Conservation (phyloP, 2,329 filamentous ascomycete genomes). For the Aureobasidium sp. region DNA sequence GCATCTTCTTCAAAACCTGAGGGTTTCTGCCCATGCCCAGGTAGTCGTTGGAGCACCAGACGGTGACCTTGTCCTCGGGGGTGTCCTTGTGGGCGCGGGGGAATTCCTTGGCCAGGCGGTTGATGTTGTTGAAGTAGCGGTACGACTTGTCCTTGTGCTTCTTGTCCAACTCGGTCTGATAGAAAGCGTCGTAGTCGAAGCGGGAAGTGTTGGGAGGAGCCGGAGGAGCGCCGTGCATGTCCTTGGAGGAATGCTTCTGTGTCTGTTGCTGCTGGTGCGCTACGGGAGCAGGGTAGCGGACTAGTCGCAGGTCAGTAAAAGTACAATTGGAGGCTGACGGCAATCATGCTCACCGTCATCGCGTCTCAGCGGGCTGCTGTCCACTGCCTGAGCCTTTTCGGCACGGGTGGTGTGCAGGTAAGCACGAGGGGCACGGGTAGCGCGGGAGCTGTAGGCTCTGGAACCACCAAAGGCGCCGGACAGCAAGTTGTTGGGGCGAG, state of each 20-base stretch:
- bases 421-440: slow-evolving; percentile 57
- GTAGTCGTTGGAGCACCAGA: slow-evolving; percentile 99
- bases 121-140: slow-evolving; percentile 99
- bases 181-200: slow-evolving; percentile 91
- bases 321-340: neutral
- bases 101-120: slow-evolving; percentile 92
- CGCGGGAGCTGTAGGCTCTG: slow-evolving; percentile 42
- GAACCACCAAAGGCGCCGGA: slow-evolving; percentile 44
- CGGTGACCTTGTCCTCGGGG: slow-evolving; percentile 79
- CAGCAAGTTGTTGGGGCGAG: slow-evolving; percentile 41
- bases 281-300: slow-evolving; percentile 11
- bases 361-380: slow-evolving; percentile 48
- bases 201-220: slow-evolving; percentile 46
- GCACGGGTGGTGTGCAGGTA: slow-evolving; percentile 73
- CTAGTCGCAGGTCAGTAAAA: neutral
- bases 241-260: neutral
- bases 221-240: slow-evolving; percentile 30
- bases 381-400: slow-evolving; percentile 72
- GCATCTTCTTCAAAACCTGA: slow-evolving; percentile 83
- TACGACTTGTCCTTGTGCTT: slow-evolving; percentile 99
- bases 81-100: slow-evolving; percentile 86
- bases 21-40: slow-evolving; percentile 94
- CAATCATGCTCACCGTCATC: slow-evolving; percentile 37
- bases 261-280: slow-evolving; percentile 2
- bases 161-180: slow-evolving; percentile 82